Base-by-base conservation (phyloP, 257 asterid species). In the Cordia subcordata region DNA sequence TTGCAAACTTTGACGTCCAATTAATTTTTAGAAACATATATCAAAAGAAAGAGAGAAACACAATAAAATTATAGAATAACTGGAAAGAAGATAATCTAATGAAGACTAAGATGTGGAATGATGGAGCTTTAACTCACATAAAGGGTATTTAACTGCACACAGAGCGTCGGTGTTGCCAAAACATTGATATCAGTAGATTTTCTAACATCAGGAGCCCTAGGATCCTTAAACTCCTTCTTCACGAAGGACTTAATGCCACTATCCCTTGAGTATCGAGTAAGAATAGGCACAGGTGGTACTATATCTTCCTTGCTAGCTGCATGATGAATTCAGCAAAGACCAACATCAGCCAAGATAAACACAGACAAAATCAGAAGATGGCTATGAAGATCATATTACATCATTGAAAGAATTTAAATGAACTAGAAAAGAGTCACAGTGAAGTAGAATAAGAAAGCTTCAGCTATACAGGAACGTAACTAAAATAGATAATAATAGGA, bases 251-350 rank as follows among this genome's bases (percentile, higher is more conserved):
- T 92, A 54, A 92, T 73, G 70, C 92, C 96, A 72, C 79, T 72
- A 66, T 92, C 99, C 76, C 68, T 92, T 58, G 88, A 77, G 79
- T 84, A 86, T 44, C 96, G 82, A 4, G 96, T 88, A 61, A 92
- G 93, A 64, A 82, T 69, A 39, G 99, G 99, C 68, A 84, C 78
- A 32, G 99, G 96, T 51, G 99, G 99, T 61, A 88, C 46, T 61
- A 92, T 70, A 72, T 92, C 99, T 75, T 89, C 94, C 77, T 84
- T 88, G 74, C 85, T 94, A 67, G 91, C 99, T 92, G 93, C 77
- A 75, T 11, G 64, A 59, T 23, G 56, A 75, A 27, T 23, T 27
- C 19, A 68, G 66, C 39, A 68, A 62, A 57, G 35, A 53, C 58
- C 49, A 67, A 53, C 50, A 33, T 15, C 19, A 40, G 35, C 35